Evolutionary conservation across 2,329 filamentous ascomycete species (phyloP).

Genomic region (Aspergillus persii): DNA sequence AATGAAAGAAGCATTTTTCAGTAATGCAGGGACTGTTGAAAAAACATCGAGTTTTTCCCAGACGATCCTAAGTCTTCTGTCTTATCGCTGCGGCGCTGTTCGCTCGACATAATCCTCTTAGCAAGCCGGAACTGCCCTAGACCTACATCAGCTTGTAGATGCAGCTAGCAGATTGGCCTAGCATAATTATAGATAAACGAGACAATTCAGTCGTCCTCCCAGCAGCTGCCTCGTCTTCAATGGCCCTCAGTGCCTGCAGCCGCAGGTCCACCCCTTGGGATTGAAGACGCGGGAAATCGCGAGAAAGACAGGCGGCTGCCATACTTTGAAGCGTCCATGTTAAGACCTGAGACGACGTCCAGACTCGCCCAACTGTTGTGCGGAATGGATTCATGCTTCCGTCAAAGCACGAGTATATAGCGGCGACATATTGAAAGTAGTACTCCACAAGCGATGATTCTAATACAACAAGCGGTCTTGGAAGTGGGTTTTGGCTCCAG

Average conservation of each 20-base stretch:
- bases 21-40: background rate
- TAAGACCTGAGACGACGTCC: background rate
- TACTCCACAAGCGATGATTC: background rate
- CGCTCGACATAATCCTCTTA: background rate
- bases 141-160: background rate
- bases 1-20: background rate
- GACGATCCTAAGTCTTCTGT: background rate
- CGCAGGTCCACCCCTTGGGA: background rate
- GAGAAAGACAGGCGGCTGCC: background rate
- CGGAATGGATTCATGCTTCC: conserved; percentile 1
- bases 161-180: background rate
- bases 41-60: background rate
- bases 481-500: background rate
- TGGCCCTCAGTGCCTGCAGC: background rate
- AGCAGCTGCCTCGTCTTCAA: background rate
- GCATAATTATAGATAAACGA: background rate
- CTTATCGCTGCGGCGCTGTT: background rate
- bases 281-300: background rate
- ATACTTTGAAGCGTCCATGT: background rate
- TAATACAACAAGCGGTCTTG: background rate
- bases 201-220: background rate
- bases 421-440: background rate
- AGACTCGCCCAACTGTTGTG: background rate
- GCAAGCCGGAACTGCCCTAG: background rate
- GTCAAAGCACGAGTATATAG: background rate